Conservation (phyloP, 495 filamentous ascomycete genomes). For the Massariosphaeria phaeospora region DNA sequence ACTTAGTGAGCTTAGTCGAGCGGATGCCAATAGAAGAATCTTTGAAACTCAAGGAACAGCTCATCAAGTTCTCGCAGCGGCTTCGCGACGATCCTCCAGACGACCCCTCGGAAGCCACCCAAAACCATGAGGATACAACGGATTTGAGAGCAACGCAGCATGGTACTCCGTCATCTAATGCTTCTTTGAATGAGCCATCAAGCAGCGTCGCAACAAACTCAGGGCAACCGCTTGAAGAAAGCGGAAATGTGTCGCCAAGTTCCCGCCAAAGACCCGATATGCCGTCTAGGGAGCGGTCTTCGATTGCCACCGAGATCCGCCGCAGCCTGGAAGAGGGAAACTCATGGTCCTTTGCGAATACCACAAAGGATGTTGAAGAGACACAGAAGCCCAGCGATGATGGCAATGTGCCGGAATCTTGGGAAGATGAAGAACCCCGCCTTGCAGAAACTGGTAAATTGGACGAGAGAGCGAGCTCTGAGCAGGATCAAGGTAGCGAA, state of each 20-base stretch:
- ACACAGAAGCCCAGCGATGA: background rate
- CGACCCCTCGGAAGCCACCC: too few relatives aligned
- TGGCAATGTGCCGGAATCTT: constrained; percentile 8
- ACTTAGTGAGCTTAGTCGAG: constrained; percentile 18
- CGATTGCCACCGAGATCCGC: constrained; percentile 38
- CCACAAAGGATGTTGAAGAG: background rate
- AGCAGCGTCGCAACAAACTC: background rate
- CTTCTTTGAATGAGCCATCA: background rate
- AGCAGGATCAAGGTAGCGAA: constrained; percentile 29
- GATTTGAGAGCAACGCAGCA: background rate
- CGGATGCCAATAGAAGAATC: constrained; percentile 22
- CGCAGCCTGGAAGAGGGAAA: constrained; percentile 36
- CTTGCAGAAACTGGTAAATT: background rate
- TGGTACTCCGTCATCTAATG: background rate
- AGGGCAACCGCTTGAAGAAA: background rate
- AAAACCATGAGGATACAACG: background rate
- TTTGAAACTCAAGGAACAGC: constrained; percentile 1
- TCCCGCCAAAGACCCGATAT: constrained; percentile 33
- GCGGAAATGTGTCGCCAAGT: background rate
- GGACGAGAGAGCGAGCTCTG: background rate
- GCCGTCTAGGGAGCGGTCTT: constrained; percentile 36
- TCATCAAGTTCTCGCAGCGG: constrained; percentile 6
- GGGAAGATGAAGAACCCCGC: constrained; percentile 11
- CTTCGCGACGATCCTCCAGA: background rate
- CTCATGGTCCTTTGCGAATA: constrained; percentile 21